Conservation (phyloP, 139 green algal species). For the Nannochloris sp. region DNA sequence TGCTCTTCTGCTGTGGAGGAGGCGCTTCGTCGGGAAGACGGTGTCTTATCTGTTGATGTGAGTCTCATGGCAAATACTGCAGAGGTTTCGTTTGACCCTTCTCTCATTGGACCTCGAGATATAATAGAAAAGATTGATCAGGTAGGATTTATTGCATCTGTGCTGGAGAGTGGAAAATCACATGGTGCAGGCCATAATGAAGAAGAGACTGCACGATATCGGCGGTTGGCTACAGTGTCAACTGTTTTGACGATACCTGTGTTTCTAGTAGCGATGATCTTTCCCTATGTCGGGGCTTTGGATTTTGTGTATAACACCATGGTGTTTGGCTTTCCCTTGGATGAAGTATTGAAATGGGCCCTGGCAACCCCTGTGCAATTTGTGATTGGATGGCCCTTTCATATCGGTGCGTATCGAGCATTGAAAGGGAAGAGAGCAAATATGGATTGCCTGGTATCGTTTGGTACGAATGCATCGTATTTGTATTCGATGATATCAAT, state of each 20-base stretch:
- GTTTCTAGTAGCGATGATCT: conserved; percentile 83
- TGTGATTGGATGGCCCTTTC: conserved; percentile 85
- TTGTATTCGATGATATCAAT: conserved; percentile 81
- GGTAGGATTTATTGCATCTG: conserved; percentile 37
- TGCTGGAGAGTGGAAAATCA: neutral
- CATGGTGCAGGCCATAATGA: conserved; percentile 8
- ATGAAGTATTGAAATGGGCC: conserved; percentile 69
- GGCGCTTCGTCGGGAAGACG: conserved; percentile 11
- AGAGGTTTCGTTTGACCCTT: conserved; percentile 55
- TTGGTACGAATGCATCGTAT: conserved; percentile 91
- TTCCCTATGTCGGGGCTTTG: conserved; percentile 55
- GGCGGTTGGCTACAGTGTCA: conserved; percentile 26
- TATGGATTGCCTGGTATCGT: conserved; percentile 96
- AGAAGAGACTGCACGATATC: conserved; percentile 46
- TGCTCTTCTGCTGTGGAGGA: conserved; percentile 24
- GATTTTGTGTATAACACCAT: conserved; percentile 9
- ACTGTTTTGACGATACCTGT: conserved; percentile 75
- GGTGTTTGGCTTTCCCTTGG: conserved; percentile 61
- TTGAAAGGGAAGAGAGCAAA: conserved; percentile 69
- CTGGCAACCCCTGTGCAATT: conserved; percentile 89
- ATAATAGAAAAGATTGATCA: conserved; percentile 59
- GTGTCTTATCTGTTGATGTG: conserved; percentile 15
- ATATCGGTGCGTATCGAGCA: conserved; percentile 67
- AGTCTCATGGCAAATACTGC: conserved; percentile 48
- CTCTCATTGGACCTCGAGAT: conserved; percentile 48